phyloP scores from a whole-genome alignment of 2,329 filamentous ascomycete genomes.

The Botryotinia calthae region DNA sequence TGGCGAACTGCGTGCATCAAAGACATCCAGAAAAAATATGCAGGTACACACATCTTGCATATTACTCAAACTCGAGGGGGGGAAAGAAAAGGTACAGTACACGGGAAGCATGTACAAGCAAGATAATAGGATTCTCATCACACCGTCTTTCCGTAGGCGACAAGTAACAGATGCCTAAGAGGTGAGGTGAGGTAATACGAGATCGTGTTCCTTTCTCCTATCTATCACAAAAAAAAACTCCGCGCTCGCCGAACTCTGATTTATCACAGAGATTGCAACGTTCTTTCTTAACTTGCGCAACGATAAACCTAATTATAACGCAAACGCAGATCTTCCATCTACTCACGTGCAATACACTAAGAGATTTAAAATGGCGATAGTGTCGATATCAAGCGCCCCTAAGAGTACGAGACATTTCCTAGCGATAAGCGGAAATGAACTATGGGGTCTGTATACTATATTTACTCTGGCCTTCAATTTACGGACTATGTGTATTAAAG shows the following conservation, averaged over 20 bases:
- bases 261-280: neutral
- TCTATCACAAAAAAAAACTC: neutral
- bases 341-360: neutral
- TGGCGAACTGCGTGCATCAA: neutral
- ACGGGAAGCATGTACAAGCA: neutral
- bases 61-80: conserved; percentile 6
- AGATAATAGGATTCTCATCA: conserved; percentile 8
- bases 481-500: neutral
- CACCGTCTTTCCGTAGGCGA: conserved; percentile 16
- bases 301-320: conserved; percentile 1
- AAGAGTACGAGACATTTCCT: neutral
- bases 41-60: neutral
- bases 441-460: neutral
- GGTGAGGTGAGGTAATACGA: neutral
- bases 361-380: neutral
- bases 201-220: neutral
- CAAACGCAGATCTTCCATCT: neutral
- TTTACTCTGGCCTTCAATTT: neutral
- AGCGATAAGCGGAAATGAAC: conserved; percentile 17
- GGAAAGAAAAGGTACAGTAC: neutral
- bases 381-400: neutral
- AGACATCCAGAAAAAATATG: conserved; percentile 1
- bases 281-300: conserved; percentile 5
- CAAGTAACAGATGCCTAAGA: neutral
- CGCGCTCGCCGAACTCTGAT: neutral